Evolutionary conservation across 352 stramenopile genomes (phyloP), one percentile per base, ranked within the genome.

Genomic region (Phytopythium sindhum): DNA sequence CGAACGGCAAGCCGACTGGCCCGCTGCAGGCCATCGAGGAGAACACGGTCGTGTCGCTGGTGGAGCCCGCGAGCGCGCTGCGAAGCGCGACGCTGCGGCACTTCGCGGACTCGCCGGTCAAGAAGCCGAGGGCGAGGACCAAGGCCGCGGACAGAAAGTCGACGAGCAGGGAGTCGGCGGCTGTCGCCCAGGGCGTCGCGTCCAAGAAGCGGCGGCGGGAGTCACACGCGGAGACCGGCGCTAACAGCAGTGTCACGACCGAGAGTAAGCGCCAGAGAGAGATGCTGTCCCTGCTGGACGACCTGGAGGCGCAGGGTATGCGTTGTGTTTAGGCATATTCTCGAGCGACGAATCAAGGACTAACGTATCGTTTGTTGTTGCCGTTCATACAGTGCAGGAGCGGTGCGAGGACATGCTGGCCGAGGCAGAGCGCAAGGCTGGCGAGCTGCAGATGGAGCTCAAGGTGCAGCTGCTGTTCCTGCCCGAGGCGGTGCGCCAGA

Each of bases 381-480:
- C 17, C 59, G 12, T 63, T 35, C 33, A 11, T 56, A 28, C 48
- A 92, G 84, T 93, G 58, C 76, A 90, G 64, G 80, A 90, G 60
- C 70, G 86, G 10, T 90, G 84, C 53, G 72, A 78, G 21, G 74
- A 84, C 48, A 56, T 93, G 17, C 42, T 84, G 42, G 69, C 66
- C 7, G 70, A 88, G 24, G 80, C 81, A 33, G 70, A 88, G 60
- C 70, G 75, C 62, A 81, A 80, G 28, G 82, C 76, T 15, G 70
- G 82, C 35, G 85, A 93, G 33, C 69, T 93, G 29, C 67, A 80
- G 60, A 84, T 89, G 74, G 83, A 91, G 61, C 74, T 93, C 35
- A 89, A 90, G 39, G 77, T 93, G 67, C 81, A 93, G 73, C 72
- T 93, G 69, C 75, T 92, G 61, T 89, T 75, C 37, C 62, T 93